Evolutionary conservation across 1,139 yeast genomes (phyloP), one percentile per base, ranked within the genome.

Genomic region (Hemisphaericaspora subhashii): DNA sequence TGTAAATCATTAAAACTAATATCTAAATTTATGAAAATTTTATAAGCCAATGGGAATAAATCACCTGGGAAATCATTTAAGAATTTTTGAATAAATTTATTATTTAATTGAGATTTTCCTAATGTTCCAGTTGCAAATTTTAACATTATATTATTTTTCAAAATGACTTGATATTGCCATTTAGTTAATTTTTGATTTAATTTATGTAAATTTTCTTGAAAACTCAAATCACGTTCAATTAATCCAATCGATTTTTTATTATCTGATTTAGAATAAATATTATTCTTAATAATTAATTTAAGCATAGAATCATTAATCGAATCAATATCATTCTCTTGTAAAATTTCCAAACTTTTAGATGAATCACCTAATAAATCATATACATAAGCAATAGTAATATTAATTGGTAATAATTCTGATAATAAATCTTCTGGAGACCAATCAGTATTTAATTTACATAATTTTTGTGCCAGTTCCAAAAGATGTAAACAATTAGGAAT

Each of bases 341-440:
- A 57, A 4, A 81, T 62, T 2, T 58, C 51, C 36, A 61, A 46
- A 2, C 88, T 78, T 37, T 69, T 67, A 1, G 55, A 66, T 1
- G 42, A 29, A 8, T 77, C 59, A 6, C 82, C 83, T 24, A 63
- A 55, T 10, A 71, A 45, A 44, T 78, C 80, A 41, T 79, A 64
- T 16, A 83, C 77, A 54, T 77, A 88, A 1, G 95, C 84, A 21
- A 76, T 75, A 53, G 90, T 94, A 32, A 87, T 61, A 42, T 74
- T 56, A 28, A 86, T 83, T 14, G 94, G 90, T 12, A 74, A 69
- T 20, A 80, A 54, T 55, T 81, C 87, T 23, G 62, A 50, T 12
- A 63, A 52, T 48, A 66, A 60, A 35, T 72, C 77, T 3, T 64
- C 68, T 28, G 67, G 71, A 20, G 50, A 48, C 31, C 51, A 36